Evolutionary conservation across 2,329 filamentous ascomycete genomes (phyloP), one percentile per base, ranked within the genome.

Genomic region (Fusarium sp.): DNA sequence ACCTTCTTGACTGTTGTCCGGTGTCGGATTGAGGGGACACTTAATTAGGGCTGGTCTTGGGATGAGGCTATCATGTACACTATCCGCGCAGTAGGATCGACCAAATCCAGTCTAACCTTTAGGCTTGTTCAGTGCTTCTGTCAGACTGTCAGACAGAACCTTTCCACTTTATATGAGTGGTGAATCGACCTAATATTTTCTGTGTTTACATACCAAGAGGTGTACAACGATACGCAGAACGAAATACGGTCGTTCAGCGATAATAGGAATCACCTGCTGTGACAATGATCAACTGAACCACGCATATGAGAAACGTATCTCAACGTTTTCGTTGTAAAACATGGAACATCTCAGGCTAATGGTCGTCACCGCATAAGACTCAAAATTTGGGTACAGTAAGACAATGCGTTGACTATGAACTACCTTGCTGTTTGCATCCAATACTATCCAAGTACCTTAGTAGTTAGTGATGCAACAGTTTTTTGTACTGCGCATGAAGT

Each of bases 401-500:
- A 44, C 20, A 46, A 48, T 18, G 30, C 61, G 30, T 64, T 34
- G 18, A 20, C 16, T 27, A 46, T 40, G 18, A 25, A 25, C 24
- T 25, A 34, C 40, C 30, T 18, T 18, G 13, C 40, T 27, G 53
- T 41, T 27, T 62, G 60, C 58, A 47, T 40, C 34, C 34, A 38
- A 38, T n/a, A 38, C 34, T n/a, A 11, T 38, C 18, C 34, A 38
- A 38, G 34, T 12, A n/a, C 18, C 6, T 38, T 38, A n/a, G 34
- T 18, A 24, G 30, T 57, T 30, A 43, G 24, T 11, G 41, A 55
- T 40, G 22, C 16, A 38, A 63, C 16, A n/a, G 18, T 7, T 38
- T 30, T 43, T 63, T 64, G 7, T 25, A n/a, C 24, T 27, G 43
- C 30, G 38, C 38, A 54, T 62, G 34, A 60, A 32, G 11, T 41